Conservation (phyloP, 352 stramenopile species). For the Globisporangium recalcitrans region DNA sequence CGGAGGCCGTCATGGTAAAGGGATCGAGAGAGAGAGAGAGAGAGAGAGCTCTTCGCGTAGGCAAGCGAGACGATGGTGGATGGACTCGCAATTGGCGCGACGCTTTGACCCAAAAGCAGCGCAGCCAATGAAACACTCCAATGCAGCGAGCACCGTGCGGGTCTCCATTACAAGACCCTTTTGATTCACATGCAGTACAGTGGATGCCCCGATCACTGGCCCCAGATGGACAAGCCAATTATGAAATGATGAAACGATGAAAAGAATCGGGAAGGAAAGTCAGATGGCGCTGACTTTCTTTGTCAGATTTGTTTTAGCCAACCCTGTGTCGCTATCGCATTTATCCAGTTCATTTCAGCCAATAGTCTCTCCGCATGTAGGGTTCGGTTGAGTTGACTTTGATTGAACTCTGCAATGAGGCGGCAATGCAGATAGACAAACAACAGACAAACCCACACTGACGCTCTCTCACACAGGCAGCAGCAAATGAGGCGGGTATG, state of each 20-base stretch:
- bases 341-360: not conserved
- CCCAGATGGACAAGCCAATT: not conserved
- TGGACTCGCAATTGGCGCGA: conserved; percentile 5
- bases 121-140: conserved; percentile 14
- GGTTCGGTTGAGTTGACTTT: not conserved
- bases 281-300: conserved; percentile 8
- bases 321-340: no score
- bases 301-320: not conserved
- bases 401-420: conserved; percentile 1
- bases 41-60: not conserved
- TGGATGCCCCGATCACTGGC: not conserved
- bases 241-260: no score
- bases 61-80: not conserved
- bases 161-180: not conserved
- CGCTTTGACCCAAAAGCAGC: conserved; percentile 13
- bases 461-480: conserved; percentile 8
- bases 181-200: conserved; percentile 1
- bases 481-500: conserved; percentile 2
- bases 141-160: not conserved
- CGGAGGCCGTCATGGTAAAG: conserved; percentile 21
- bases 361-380: not conserved
- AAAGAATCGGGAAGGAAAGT: not conserved
- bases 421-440: not conserved
- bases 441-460: conserved; percentile 3
- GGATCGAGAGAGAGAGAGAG: no score